These are phyloP conservation scores for Puccinia brachypodii DNA, from an alignment of 1,284 basidiomycete genomes.

Conservation along the genomic window DNA sequence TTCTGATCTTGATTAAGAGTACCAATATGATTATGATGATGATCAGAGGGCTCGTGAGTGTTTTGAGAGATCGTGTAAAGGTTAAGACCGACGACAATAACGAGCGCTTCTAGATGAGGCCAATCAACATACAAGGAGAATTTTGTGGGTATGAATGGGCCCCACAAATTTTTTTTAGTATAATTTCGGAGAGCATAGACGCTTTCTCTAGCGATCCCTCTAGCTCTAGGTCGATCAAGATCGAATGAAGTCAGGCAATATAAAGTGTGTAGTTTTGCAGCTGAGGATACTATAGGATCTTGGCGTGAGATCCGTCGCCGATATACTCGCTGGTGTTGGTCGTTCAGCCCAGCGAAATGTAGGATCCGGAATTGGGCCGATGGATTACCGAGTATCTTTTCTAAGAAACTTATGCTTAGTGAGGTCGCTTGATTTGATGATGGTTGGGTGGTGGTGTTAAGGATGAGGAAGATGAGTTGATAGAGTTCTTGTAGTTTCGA, in stretches of 20 bases:
- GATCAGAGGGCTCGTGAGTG: no score
- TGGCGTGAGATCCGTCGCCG: background rate
- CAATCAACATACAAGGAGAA: slow-evolving; percentile 36
- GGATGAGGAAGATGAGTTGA: slow-evolving; percentile 13
- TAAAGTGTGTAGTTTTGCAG: slow-evolving; percentile 33
- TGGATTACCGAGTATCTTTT: background rate
- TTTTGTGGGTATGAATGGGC: slow-evolving; percentile 33
- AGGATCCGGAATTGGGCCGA: slow-evolving; percentile 26
- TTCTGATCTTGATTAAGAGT: no score
- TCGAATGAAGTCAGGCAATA: slow-evolving; percentile 36
- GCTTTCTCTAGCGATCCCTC: slow-evolving; percentile 35
- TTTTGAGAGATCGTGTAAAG: background rate
- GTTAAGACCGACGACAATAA: slow-evolving; percentile 29
- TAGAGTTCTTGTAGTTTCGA: background rate
- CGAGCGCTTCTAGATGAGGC: slow-evolving; percentile 40
- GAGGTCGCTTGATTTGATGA: background rate
- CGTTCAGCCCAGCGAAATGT: slow-evolving; percentile 16
- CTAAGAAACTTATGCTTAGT: background rate
- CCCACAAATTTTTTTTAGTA: background rate
- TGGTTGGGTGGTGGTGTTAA: slow-evolving; percentile 6
- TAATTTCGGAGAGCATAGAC: slow-evolving; percentile 19
- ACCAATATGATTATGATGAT: no score
- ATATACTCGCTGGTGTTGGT: slow-evolving; percentile 11
- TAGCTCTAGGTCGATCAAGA: background rate
- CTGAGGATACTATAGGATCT: background rate